Evolutionary conservation across 2,329 filamentous ascomycete genomes (phyloP), one percentile per base, ranked within the genome.

Genomic region (Corynespora cassiicola): DNA sequence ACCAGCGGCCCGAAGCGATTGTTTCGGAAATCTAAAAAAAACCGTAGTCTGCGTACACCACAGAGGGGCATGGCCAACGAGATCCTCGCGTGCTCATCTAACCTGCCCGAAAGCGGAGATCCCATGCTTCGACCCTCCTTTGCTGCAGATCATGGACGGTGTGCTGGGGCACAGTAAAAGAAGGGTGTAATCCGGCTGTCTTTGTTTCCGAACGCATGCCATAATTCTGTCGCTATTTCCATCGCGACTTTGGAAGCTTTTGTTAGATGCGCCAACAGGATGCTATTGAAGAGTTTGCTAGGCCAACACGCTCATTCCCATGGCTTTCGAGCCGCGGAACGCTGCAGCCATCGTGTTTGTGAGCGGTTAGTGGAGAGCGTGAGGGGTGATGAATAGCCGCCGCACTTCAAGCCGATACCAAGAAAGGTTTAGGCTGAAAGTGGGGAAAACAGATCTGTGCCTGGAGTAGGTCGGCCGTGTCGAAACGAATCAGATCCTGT

Each of bases 1-100:
- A 36, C 47, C 47, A 48, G 56, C 61, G 62, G 61, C 39, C 59
- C 57, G 60, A 46, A 45, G 58, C 63, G 56, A 60, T 47, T 49
- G 50, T 52, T 50, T 57, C 36, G 47, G 39, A 45, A 34, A 52
- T 61, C 63, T 67, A n/a, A n/a, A n/a, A n/a, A n/a, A n/a, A n/a
- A n/a, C n/a, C n/a, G n/a, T n/a, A 67, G 67, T 68, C 63, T 47
- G 48, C 57, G 63, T 39, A 36, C 32, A 16, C 16, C 9, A 19
- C 20, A 34, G 19, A 40, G 39, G 39, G 29, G 28, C 27, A 43
- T 31, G 37, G 25, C 39, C 41, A 45, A 29, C 42, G 42, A 39
- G 30, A 26, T 41, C 31, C 30, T 19, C 25, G 44, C 46, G 32
- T 37, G 16, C 35, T 44, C 25, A n/a, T 33, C 39, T 47, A 31